Evolutionary conservation across 2,329 filamentous ascomycete genomes (phyloP).

Genomic region (Blastomyces gilchristii): DNA sequence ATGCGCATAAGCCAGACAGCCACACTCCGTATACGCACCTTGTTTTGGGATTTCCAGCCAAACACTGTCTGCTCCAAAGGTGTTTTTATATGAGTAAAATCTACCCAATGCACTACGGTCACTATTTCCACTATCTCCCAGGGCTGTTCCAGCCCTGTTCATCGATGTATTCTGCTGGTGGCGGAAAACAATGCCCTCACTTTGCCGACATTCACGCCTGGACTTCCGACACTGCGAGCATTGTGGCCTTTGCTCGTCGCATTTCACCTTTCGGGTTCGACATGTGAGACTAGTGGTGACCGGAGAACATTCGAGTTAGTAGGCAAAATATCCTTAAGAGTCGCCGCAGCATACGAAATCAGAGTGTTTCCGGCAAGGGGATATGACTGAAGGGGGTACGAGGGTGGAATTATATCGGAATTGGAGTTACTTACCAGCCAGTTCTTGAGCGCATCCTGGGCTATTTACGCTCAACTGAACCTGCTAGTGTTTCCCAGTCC

Average conservation of each 20-base stretch:
- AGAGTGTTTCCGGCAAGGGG: neutral
- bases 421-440: constrained; percentile 29
- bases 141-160: constrained; percentile 42
- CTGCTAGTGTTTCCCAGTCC: neutral
- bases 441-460: constrained; percentile 34
- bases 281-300: constrained; percentile 40
- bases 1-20: too few relatives aligned
- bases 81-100: constrained; percentile 58
- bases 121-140: constrained; percentile 21
- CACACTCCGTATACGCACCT: constrained; percentile 37
- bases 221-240: constrained; percentile 54
- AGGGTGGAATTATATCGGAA: neutral
- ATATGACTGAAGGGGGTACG: neutral
- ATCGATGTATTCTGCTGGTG: constrained; percentile 61
- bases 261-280: constrained; percentile 54
- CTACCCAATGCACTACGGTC: constrained; percentile 43
- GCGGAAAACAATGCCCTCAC: constrained; percentile 54
- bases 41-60: constrained; percentile 54
- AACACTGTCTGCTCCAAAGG: constrained; percentile 49
- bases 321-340: neutral
- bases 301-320: neutral
- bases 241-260: constrained; percentile 51
- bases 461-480: neutral
- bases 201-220: constrained; percentile 49
- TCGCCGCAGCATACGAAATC: neutral